These are phyloP conservation scores for Entomortierella chlamydospora DNA, from an alignment of 192 early-diverging fungal genomes.

Conservation along the genomic window DNA sequence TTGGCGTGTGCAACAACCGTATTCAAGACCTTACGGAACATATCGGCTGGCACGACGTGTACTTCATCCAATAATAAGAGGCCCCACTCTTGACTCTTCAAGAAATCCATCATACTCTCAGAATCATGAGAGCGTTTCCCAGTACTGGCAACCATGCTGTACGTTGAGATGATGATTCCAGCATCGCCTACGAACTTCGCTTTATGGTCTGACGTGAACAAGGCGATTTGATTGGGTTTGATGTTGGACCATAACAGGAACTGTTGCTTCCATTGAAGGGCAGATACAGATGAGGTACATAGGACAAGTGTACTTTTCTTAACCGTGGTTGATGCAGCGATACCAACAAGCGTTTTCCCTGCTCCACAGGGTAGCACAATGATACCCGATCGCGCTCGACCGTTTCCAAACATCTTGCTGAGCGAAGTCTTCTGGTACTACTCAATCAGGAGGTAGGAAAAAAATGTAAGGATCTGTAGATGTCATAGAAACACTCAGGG, in stretches of 20 bases:
- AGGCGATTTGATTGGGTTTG: constrained; percentile 90
- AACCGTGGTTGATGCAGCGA: constrained; percentile 97
- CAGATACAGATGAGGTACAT: constrained; percentile 90
- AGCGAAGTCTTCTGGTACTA: constrained; percentile 87
- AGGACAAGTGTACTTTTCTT: constrained; percentile 94
- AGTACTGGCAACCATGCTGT: constrained; percentile 95
- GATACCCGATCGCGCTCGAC: constrained; percentile 89
- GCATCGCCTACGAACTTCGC: constrained; percentile 89
- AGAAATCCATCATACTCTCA: constrained; percentile 95
- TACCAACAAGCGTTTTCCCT: constrained; percentile 98
- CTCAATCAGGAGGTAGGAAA: background rate
- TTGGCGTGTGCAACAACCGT: constrained; percentile 94
- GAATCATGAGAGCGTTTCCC: constrained; percentile 95
- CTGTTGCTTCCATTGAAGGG: constrained; percentile 99
- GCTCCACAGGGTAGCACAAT: constrained; percentile 99
- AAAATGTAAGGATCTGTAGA: constrained; percentile 3
- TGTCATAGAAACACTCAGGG: no score
- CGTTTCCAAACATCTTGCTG: constrained; percentile 98
- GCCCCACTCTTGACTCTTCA: constrained; percentile 94
- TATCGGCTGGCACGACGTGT: constrained; percentile 98
- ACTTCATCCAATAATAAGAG: constrained; percentile 98
- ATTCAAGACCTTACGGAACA: constrained; percentile 94
- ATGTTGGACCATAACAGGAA: constrained; percentile 96
- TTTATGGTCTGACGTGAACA: constrained; percentile 95
- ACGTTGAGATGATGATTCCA: constrained; percentile 97